Evolutionary conservation across 1,284 basidiomycete genomes (phyloP).

Genomic region (Tilletia indica): DNA sequence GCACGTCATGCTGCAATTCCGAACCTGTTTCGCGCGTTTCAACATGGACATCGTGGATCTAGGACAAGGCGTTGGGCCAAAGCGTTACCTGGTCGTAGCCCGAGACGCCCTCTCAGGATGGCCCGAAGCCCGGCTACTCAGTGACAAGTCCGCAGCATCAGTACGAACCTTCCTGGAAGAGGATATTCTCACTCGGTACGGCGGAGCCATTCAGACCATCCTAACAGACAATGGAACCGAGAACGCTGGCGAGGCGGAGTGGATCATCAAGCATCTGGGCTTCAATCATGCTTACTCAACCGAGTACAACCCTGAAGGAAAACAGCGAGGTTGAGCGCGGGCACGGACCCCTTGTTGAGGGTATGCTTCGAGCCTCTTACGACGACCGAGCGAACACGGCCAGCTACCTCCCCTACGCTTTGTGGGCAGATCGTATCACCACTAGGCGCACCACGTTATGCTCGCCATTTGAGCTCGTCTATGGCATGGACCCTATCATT

Average conservation of each 20-base stretch:
- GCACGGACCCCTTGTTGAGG: not conserved
- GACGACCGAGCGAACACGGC: not conserved
- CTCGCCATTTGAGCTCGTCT: not conserved
- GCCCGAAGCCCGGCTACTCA: not conserved
- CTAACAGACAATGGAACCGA: not conserved
- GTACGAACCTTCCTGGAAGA: not conserved
- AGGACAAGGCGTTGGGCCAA: not conserved
- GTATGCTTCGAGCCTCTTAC: not conserved
- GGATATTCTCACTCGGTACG: not conserved
- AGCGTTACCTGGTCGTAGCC: not conserved
- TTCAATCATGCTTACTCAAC: not conserved
- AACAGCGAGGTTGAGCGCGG: not conserved
- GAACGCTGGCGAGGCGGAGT: not conserved
- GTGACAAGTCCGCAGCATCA: not conserved
- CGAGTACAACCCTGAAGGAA: not conserved
- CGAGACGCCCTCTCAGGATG: not conserved
- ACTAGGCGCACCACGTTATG: not conserved
- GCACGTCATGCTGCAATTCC: not conserved
- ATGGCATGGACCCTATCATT: not conserved
- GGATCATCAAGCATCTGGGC: not conserved
- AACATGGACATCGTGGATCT: constrained; percentile 1
- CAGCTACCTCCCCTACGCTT: not conserved
- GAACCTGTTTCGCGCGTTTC: not conserved
- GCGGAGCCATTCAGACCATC: not conserved
- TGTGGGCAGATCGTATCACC: not conserved